These are phyloP conservation scores for Cryphonectria japonica DNA, from an alignment of 2,329 filamentous ascomycete species.

Conservation along the genomic window DNA sequence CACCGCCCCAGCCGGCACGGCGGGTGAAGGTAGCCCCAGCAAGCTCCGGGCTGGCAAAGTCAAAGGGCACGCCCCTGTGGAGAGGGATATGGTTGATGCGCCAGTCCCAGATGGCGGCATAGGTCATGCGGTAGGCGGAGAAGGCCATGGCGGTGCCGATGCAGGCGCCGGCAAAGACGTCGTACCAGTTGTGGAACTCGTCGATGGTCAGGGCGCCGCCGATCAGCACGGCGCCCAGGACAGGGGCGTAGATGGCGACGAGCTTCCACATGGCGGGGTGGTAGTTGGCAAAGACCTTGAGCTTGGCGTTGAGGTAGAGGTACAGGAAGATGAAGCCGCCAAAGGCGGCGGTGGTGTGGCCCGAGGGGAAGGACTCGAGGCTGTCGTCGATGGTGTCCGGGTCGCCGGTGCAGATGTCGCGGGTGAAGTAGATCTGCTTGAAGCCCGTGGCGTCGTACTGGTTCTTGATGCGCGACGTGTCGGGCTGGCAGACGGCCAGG, in stretches of 20 bases:
- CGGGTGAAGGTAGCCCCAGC: slow-evolving; percentile 35
- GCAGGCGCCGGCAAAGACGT: slow-evolving; percentile 65
- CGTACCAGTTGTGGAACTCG: slow-evolving; percentile 77
- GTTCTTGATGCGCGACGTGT: slow-evolving; percentile 47
- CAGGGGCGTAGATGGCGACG: slow-evolving; percentile 64
- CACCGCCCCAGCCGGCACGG: slow-evolving; percentile 34
- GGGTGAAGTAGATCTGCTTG: slow-evolving; percentile 67
- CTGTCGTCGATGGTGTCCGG: slow-evolving; percentile 66
- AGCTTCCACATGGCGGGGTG: slow-evolving; percentile 77
- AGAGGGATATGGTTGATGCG: slow-evolving; percentile 70
- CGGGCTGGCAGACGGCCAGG: slow-evolving; percentile 70
- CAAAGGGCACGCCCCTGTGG: slow-evolving; percentile 42
- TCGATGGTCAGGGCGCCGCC: slow-evolving; percentile 73
- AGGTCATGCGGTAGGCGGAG: slow-evolving; percentile 67
- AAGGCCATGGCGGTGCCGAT: slow-evolving; percentile 69
- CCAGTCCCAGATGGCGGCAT: slow-evolving; percentile 72
- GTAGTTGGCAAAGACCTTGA: slow-evolving; percentile 75
- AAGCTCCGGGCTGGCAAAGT: slow-evolving; percentile 33
- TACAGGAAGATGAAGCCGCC: slow-evolving; percentile 72
- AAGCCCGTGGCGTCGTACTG: slow-evolving; percentile 52
- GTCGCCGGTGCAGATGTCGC: slow-evolving; percentile 71
- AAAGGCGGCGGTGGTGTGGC: slow-evolving; percentile 75
- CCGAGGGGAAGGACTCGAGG: slow-evolving; percentile 73
- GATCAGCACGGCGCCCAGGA: slow-evolving; percentile 70
- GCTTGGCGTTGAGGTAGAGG: slow-evolving; percentile 77